Percentiles rank a stretch among this genome's conserved stretches.
These are phyloP conservation scores for Trametes coccinea DNA, from an alignment of 768 basidiomycete genomes.

Conservation along the genomic window DNA sequence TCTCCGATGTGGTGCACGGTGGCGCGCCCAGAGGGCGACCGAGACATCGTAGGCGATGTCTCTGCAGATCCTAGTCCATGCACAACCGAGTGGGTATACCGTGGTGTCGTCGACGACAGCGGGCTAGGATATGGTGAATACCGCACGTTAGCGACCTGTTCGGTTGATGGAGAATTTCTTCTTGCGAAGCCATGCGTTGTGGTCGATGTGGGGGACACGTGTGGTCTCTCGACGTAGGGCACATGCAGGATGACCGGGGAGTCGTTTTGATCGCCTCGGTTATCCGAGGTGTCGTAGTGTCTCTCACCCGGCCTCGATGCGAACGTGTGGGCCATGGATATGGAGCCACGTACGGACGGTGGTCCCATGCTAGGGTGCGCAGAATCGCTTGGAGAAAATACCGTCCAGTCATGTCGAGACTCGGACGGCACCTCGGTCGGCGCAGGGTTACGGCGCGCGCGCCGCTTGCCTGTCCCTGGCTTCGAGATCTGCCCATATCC, in stretches of 20 bases:
- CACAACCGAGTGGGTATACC: slow-evolving; percentile 26
- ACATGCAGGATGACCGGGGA: slow-evolving; percentile 30
- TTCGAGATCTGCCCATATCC: slow-evolving; percentile 82
- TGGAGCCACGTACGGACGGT: slow-evolving; percentile 21
- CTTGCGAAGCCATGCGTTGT: slow-evolving; percentile 27
- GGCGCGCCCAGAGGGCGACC: slow-evolving; percentile 23
- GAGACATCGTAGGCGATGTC: slow-evolving; percentile 38
- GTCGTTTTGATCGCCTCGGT: slow-evolving; percentile 16
- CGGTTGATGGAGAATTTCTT: slow-evolving; percentile 35
- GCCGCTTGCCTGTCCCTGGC: slow-evolving; percentile 56
- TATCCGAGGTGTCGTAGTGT: neutral
- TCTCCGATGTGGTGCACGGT: slow-evolving; percentile 28
- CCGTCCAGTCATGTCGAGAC: slow-evolving; percentile 47
- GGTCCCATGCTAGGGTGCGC: slow-evolving; percentile 4
- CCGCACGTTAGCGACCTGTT: slow-evolving; percentile 31
- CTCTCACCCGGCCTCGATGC: slow-evolving; percentile 4
- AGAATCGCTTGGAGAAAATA: slow-evolving; percentile 39
- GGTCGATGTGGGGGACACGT: slow-evolving; percentile 17
- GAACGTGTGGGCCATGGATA: slow-evolving; percentile 23
- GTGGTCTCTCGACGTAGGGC: slow-evolving; percentile 27
- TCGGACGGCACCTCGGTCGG: slow-evolving; percentile 36
- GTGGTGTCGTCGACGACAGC: slow-evolving; percentile 23
- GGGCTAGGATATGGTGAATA: slow-evolving; percentile 49
- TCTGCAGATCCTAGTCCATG: slow-evolving; percentile 34
- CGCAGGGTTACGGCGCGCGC: slow-evolving; percentile 53